Percentiles rank a stretch among this genome's conserved stretches.
phyloP scores from a whole-genome alignment of 768 basidiomycete genomes.

The Neoboletus subvelutipes region DNA sequence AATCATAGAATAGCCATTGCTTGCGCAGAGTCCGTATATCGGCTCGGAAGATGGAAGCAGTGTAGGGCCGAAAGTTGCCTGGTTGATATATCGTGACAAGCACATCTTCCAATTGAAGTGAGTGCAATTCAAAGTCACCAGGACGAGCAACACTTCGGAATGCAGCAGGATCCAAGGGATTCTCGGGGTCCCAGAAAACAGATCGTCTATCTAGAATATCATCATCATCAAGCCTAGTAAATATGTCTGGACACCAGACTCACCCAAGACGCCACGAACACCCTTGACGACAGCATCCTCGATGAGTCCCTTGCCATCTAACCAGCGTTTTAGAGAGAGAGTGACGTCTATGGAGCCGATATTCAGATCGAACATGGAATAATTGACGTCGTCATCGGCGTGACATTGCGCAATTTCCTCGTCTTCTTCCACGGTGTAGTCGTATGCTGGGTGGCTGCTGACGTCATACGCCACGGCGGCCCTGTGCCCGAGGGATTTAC shows the following conservation, averaged over 20 bases:
- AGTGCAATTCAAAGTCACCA: constrained; percentile 92
- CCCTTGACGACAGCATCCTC: constrained; percentile 91
- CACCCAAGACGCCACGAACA: constrained; percentile 90
- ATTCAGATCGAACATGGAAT: constrained; percentile 89
- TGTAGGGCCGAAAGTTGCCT: constrained; percentile 86
- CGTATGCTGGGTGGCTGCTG: constrained; percentile 71
- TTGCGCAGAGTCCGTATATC: constrained; percentile 82
- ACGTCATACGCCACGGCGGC: constrained; percentile 75
- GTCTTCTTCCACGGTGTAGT: constrained; percentile 63
- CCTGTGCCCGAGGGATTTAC: constrained; percentile 41
- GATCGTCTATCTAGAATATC: constrained; percentile 71
- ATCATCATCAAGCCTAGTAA: not conserved
- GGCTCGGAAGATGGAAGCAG: constrained; percentile 90
- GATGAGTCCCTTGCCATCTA: constrained; percentile 92
- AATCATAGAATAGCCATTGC: constrained; percentile 94
- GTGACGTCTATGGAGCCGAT: constrained; percentile 96
- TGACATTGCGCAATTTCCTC: constrained; percentile 33
- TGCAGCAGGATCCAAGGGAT: constrained; percentile 74
- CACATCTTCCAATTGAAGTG: constrained; percentile 87
- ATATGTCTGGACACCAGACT: constrained; percentile 21
- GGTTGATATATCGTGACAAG: constrained; percentile 95
- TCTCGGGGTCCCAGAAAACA: constrained; percentile 81
- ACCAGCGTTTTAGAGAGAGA: constrained; percentile 86
- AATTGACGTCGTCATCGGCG: constrained; percentile 62
- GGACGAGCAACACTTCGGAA: constrained; percentile 73